Evolutionary conservation across 495 filamentous ascomycete genomes (phyloP), one percentile per base, ranked within the genome.

Genomic region (Trichoderma parareesei): DNA sequence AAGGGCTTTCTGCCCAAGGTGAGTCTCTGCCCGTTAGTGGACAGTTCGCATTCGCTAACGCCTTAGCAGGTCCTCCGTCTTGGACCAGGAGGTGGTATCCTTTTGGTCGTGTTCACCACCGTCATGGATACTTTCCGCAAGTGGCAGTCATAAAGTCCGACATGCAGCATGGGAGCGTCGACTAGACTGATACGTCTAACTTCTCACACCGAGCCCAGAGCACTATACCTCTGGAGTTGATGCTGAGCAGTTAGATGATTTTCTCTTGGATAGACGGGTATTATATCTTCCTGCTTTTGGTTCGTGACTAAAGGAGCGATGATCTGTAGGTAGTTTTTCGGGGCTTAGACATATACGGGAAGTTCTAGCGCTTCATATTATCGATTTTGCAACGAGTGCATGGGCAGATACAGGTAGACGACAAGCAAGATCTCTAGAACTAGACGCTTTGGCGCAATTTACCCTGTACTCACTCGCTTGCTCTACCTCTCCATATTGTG

Each of bases 1-100:
- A 98, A 98, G 83, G 94, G 94, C 5, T 98, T 98, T 82, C 65
- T 95, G 46, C 94, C 94, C 53, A 98, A 98, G 84, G 93, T 98
- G 42, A 43, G 61, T 5, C 4, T 57, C 49, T 37, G 18, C n/a
- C 8, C 81, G 11, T 42, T n/a, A 3, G 9, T 61, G n/a, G 11
- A 61, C 14, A 5, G 67, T 67, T 14, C 3, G 40, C 63, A 38
- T 53, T 33, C 38, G 43, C 57, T 60, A 46, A 42, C 37, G 27
- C 9, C 16, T 38, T 61, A 13, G 38, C 38, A 63, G 61, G 61
- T 63, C 27, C 71, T 77, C 61, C 53, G 75, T 18, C 67, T 76
- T 13, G 71, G 71, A 38, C 72, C 73, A 13, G 67, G 68, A 33
- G 72, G 75, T 63, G 92, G 92, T 80, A 95, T 97, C 69, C 81